Evolutionary conservation across 768 basidiomycete species (phyloP), one percentile per base, ranked within the genome.

Genomic region (Agrocybe pediades): DNA sequence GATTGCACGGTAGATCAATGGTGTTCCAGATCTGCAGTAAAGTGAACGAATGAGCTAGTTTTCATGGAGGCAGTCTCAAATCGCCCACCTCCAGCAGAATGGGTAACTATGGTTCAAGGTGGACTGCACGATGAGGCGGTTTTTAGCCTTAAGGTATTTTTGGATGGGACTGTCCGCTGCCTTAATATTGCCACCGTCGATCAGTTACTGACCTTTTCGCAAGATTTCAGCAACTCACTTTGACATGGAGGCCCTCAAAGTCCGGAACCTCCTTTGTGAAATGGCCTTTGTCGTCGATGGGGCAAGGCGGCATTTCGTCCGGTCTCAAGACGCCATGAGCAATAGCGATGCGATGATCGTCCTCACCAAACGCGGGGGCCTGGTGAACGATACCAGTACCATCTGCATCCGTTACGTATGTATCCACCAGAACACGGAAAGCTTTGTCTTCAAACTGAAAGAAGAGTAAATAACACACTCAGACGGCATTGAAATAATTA

Each of bases 311-410:
- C 82, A 95, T 86, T 69, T 98, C 95, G 41, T 96, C 95, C 0
- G 82, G 76, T 21, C 78, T 78, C n/a, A 98, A 68, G 48, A 98
- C 83, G 17, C 88, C 91, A 63, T 96, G 82, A 3, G 85, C 84
- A 55, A 96, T 80, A 23, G 91, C 88, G 62, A 99, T 84, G 49
- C 97, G 90, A 70, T 98, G 92, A 81, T 99, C 97, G 63, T 99
- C 97, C 68, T 98, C 96, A 76, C 97, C 97, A 65, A 97, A 98
- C 0, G 90, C 95, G 2, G 97, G 97, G 2, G 97, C 94, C 74
- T 99, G 97, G 69, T 99, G 97, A 25, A 99, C 97, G 64, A 98
- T 95, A 63, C 97, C 97, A 24, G 97, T 99, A 65, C 97, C 97
- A 55, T 94, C 91, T 15, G 85, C 81, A 61, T 88, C 90, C 3